These are phyloP conservation scores for Rhizoclosmatium sp. DNA, from an alignment of 192 early-diverging fungal species.

Conservation along the genomic window DNA sequence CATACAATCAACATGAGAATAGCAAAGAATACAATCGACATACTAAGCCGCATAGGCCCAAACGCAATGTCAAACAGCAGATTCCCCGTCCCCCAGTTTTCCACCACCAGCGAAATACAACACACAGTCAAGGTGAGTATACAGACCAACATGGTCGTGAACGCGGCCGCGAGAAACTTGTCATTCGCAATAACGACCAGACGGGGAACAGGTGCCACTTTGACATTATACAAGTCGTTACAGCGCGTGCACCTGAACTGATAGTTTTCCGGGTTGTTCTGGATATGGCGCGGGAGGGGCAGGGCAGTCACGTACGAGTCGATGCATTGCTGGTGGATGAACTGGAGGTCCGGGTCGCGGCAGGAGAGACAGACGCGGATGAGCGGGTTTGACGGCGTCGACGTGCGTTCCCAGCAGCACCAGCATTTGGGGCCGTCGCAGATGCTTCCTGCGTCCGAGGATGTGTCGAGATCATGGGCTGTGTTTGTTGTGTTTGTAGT, in stretches of 20 bases:
- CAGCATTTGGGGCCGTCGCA: conserved; percentile 21
- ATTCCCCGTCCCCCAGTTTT: conserved; percentile 38
- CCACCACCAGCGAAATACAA: conserved; percentile 37
- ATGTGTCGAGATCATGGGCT: no score
- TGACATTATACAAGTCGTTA: conserved; percentile 45
- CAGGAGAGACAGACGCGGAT: conserved; percentile 42
- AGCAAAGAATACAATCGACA: conserved; percentile 44
- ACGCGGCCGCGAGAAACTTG: conserved; percentile 43
- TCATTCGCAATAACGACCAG: conserved; percentile 27
- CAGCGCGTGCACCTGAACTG: conserved; percentile 54
- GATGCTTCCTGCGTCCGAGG: neutral
- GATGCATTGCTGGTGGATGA: conserved; percentile 45
- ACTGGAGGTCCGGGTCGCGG: conserved; percentile 44
- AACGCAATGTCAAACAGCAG: conserved; percentile 24
- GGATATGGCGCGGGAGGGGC: conserved; percentile 21
- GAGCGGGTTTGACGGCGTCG: conserved; percentile 28
- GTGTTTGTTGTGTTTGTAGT: no score
- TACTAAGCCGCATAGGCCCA: neutral
- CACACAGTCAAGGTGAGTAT: conserved; percentile 43
- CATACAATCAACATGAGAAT: conserved; percentile 42
- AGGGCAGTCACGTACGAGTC: conserved; percentile 36
- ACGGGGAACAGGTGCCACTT: conserved; percentile 30
- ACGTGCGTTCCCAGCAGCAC: conserved; percentile 37
- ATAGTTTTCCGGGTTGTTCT: neutral
- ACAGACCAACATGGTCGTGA: conserved; percentile 46